Conservation (phyloP, 2,329 filamentous ascomycete species). For the Aspergillus awamori region DNA sequence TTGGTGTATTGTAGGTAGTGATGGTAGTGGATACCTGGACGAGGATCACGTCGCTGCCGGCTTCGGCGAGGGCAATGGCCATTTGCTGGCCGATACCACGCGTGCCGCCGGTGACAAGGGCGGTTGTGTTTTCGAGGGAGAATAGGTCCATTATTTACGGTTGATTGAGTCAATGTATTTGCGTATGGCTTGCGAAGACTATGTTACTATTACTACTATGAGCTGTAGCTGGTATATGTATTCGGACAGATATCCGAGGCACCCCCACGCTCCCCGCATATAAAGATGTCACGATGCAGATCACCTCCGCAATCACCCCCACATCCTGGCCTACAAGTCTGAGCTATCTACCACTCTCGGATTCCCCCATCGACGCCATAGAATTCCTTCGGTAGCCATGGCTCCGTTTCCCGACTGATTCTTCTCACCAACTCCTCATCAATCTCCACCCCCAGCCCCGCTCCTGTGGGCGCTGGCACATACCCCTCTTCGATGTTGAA, state of each 20-base stretch:
- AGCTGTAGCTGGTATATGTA: neutral
- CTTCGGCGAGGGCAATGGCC: slow-evolving; percentile 17
- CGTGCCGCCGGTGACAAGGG: slow-evolving; percentile 41
- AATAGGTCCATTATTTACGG: slow-evolving; percentile 25
- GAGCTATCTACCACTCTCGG: slow-evolving; percentile 63
- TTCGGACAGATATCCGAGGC: neutral
- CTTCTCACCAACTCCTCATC: slow-evolving; percentile 69
- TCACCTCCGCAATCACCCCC: neutral
- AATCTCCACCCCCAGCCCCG: slow-evolving; percentile 70
- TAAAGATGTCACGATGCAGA: neutral
- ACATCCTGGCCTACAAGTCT: neutral
- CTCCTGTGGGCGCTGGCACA: slow-evolving; percentile 61
- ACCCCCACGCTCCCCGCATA: slow-evolving; percentile 7
- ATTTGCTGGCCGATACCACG: slow-evolving; percentile 42
- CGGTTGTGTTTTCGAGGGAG: slow-evolving; percentile 31
- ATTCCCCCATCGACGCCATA: slow-evolving; percentile 68
- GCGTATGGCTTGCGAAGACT: neutral
- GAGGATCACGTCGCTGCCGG: slow-evolving; percentile 12
- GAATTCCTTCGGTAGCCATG: slow-evolving; percentile 70
- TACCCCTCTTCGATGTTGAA: slow-evolving; percentile 70
- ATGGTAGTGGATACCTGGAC: slow-evolving; percentile 20
- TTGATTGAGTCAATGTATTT: too few relatives aligned
- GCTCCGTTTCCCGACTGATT: slow-evolving; percentile 59
- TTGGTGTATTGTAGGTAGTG: neutral
- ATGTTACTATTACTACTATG: neutral